Evolutionary conservation across 257 asterid species (phyloP).

Genomic region (Euphrasia confusa): DNA sequence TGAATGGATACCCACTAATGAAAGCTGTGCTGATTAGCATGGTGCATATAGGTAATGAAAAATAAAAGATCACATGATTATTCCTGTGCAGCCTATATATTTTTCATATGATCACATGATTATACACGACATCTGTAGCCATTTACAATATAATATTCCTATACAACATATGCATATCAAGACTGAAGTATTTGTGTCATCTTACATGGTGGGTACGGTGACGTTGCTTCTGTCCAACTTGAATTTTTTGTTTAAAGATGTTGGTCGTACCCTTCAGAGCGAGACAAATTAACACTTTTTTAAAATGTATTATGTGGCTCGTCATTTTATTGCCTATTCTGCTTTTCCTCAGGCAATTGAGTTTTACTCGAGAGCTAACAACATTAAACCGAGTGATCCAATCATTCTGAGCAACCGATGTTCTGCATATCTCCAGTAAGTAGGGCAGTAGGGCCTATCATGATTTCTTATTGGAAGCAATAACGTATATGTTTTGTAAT

Average conservation of each 20-base stretch:
- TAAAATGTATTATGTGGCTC: background rate
- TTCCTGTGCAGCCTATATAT: too few relatives aligned
- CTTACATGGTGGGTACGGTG: background rate
- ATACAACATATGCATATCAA: too few relatives aligned
- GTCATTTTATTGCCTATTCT: constrained; percentile 16
- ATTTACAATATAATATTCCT: too few relatives aligned
- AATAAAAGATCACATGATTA: too few relatives aligned
- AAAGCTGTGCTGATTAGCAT: too few relatives aligned
- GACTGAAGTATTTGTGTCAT: background rate
- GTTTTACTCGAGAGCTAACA: constrained; percentile 70
- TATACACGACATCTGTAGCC: too few relatives aligned
- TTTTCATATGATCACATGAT: too few relatives aligned
- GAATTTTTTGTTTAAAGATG: background rate
- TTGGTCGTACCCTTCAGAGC: background rate
- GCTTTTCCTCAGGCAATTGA: constrained; percentile 59
- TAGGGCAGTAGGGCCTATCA: constrained; percentile 7
- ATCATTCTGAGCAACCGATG: constrained; percentile 78
- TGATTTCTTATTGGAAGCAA: background rate
- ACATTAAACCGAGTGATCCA: constrained; percentile 64
- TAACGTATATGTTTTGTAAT: background rate
- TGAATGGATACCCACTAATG: too few relatives aligned
- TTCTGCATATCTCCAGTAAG: constrained; percentile 76
- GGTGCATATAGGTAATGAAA: too few relatives aligned
- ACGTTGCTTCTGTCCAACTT: too few relatives aligned
- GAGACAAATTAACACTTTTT: background rate